Base-by-base conservation (phyloP, 192 early-diverging fungal genomes). In the Pilobolus umbonatus region DNA sequence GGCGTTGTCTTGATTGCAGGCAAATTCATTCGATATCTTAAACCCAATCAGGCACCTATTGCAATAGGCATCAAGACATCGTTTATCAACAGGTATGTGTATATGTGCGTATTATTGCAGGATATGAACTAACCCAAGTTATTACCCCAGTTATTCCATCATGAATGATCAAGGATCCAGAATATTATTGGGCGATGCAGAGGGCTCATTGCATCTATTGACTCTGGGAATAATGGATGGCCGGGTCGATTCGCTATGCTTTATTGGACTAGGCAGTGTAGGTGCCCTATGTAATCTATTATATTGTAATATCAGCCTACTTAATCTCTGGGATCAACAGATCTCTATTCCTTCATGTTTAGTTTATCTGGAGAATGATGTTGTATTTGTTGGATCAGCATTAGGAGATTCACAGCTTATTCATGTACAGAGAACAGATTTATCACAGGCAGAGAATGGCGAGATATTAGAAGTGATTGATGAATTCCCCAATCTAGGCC, bases 351-450 rank as follows among this genome's bases (percentile, higher is more conserved):
- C 84, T n/a, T 77, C 89, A 8, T 76, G 79, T 10, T 62, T 99
- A 29, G 68, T 82, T 14, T 90, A 91, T 50, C 69, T 98, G 19
- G 80, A 74, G 29, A 75, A 81, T 29, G 85, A 86, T 45, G 78
- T 79, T 52, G 75, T 88, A 9, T 99, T 81, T 67, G 67, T 97
- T 35, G 95, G 96, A 7, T 95, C 93, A 5, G 85, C 89, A 57
- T 82, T 77, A 39, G 91, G 88, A 12, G 93, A 98, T 68, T 93
- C 93, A n/a, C 79, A 90, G 44, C 69, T 98, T 6, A 73, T 90
- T 1, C 64, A 83, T 12, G 72, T 97, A 24, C 29, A 54, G 26
- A 19, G 22, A 9, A 36, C 19, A 1, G 35, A 30, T 29, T 24
- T 26, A 5, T 71, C 74, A 10, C 69, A 61, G 0, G 75, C 85